Base-by-base conservation (phyloP, 2,329 filamentous ascomycete species). In the Trichoderma sp. region DNA sequence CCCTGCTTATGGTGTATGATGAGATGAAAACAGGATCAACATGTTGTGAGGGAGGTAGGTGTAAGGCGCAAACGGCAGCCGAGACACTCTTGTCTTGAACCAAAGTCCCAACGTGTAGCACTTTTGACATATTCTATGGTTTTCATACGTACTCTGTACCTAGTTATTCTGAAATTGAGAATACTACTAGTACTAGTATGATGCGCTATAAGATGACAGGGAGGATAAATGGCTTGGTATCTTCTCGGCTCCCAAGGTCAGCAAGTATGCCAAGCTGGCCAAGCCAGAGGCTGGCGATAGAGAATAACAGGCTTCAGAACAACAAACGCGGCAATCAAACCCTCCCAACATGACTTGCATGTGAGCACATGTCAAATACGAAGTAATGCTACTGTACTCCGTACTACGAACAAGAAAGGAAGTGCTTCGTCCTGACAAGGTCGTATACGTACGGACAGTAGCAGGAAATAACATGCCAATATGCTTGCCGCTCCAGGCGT, bases 381-480 rank as follows among this genome's bases (percentile, higher is more conserved):
- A n/a, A 45, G 39, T n/a, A n/a, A n/a, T n/a, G n/a, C n/a, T n/a
- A n/a, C n/a, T n/a, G n/a, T n/a, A n/a, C n/a, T n/a, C n/a, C n/a
- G n/a, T 34, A 19, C 57, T 22, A 48, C 42, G n/a, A 3, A 22
- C 19, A 19, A 48, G 42, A 48, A 48, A 48, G n/a, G 13, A 60
- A n/a, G 37, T 48, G 27, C 27, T 22, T 29, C 42, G 42, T 10
- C 22, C 19, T 2, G 12, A 48, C 10, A 48, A 48, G 42, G 42
- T n/a, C n/a, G n/a, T n/a, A n/a, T n/a, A 48, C 39, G 39, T 17
- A 34, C 57, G 37, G 57, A 29, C 57, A 22, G 19, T 45, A 60
- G 27, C 57, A 60, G 57, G 57, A 48, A 60, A 60, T 60, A 48
- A 48, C n/a, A 48, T 48, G 42, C 42, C 10, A 60, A 60, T 60